Conservation (phyloP, 495 filamentous ascomycete genomes). For the Hypoxylon subgilvum region DNA sequence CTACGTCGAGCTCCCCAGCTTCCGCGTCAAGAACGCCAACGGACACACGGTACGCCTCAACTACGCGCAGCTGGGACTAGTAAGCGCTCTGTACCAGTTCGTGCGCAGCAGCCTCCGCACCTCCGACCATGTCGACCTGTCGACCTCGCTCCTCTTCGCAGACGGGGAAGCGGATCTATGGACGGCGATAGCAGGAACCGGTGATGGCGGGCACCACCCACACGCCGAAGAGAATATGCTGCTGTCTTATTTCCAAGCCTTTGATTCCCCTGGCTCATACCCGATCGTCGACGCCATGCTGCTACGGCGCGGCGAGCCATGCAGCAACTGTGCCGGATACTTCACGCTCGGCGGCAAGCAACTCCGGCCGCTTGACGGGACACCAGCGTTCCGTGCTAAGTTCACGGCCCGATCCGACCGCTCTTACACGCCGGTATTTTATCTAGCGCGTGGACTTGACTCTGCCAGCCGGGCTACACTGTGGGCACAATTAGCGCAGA, state of each 20-base stretch:
- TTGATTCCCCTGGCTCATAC: conserved; percentile 42
- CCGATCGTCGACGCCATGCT: conserved; percentile 41
- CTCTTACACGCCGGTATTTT: conserved; percentile 40
- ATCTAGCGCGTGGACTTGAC: conserved; percentile 34
- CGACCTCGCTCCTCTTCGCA: conserved; percentile 35
- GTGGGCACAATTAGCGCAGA: conserved; percentile 35
- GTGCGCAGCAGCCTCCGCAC: conserved; percentile 34
- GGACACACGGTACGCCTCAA: conserved; percentile 30
- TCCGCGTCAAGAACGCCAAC: conserved; percentile 36
- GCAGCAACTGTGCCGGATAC: conserved; percentile 36
- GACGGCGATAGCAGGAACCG: conserved; percentile 22
- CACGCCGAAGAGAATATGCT: conserved; percentile 42
- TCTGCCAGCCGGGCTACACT: conserved; percentile 19
- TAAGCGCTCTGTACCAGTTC: conserved; percentile 34
- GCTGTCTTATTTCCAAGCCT: conserved; percentile 39
- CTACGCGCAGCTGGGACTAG: conserved; percentile 29
- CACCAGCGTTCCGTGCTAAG: conserved; percentile 36
- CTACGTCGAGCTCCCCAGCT: conserved; percentile 42
- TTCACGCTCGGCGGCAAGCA: conserved; percentile 39
- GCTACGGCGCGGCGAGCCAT: conserved; percentile 35
- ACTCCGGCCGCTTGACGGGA: conserved; percentile 33
- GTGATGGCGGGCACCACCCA: conserved; percentile 23
- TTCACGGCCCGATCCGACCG: conserved; percentile 39
- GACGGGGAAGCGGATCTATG: conserved; percentile 40
- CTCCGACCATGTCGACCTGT: conserved; percentile 31